phyloP scores from a whole-genome alignment of 202 grass and related monocot genomes.

The Zoysia matrella region DNA sequence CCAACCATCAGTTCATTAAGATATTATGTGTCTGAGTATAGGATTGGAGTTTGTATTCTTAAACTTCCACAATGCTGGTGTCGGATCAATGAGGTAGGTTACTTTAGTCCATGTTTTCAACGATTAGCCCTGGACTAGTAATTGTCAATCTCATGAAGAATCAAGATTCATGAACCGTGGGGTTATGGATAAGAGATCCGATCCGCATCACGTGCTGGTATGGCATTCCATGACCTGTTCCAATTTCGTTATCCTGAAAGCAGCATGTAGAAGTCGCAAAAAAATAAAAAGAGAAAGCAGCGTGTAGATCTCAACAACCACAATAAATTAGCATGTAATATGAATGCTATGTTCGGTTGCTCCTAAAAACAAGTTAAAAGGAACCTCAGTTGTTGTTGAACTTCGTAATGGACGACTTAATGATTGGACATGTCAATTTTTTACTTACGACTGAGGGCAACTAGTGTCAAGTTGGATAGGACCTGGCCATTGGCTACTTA shows the following conservation, averaged over 20 bases:
- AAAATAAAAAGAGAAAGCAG: neutral
- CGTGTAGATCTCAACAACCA: constrained; percentile 33
- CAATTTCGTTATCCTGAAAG: neutral
- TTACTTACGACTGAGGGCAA: constrained; percentile 16
- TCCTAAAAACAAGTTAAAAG: constrained; percentile 23
- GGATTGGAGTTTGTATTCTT: neutral
- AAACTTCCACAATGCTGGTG: neutral
- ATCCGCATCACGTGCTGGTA: constrained; percentile 4
- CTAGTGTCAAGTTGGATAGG: constrained; percentile 20
- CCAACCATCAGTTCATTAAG: neutral
- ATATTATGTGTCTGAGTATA: neutral
- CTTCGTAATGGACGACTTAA: constrained; percentile 8
- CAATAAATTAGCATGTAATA: neutral
- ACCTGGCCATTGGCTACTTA: neutral
- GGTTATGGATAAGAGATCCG: neutral
- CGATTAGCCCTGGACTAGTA: constrained; percentile 10
- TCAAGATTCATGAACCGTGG: constrained; percentile 14
- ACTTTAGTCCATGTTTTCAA: constrained; percentile 11
- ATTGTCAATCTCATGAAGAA: constrained; percentile 7
- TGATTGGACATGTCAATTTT: constrained; percentile 23
- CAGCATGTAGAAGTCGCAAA: no score
- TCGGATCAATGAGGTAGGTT: neutral
- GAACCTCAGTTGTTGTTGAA: constrained; percentile 16
- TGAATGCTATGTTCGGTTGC: neutral
- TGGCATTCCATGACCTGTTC: neutral